Percentiles rank a stretch among this genome's conserved stretches.
Evolutionary conservation across 768 basidiomycete genomes (phyloP).

Genomic region (Mycena rebaudengoi): DNA sequence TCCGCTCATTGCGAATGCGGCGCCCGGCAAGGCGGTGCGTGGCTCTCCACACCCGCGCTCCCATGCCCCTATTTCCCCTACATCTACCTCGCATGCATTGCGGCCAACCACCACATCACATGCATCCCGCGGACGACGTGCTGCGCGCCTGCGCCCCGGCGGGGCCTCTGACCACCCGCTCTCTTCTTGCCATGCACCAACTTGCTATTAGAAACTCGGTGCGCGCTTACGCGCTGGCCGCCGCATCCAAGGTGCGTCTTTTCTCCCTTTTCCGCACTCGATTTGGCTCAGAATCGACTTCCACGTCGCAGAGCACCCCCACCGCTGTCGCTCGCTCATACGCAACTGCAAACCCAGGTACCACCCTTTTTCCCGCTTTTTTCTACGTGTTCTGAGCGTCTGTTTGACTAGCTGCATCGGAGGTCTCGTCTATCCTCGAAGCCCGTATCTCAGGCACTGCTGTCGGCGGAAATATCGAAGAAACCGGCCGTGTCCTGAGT

Average conservation of each 20-base stretch:
- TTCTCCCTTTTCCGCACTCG: constrained; percentile 30
- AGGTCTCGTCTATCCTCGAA: constrained; percentile 99
- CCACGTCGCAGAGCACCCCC: constrained; percentile 51
- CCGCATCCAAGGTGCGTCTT: constrained; percentile 65
- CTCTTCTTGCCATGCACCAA: constrained; percentile 73
- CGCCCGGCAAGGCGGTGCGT: no score
- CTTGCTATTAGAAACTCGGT: constrained; percentile 86
- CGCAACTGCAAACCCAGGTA: constrained; percentile 98
- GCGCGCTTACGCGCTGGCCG: constrained; percentile 79
- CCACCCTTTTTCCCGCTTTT: constrained; percentile 39
- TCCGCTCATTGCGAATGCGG: no score
- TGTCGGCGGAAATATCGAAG: constrained; percentile 94
- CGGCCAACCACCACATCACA: no score
- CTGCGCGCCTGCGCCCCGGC: no score
- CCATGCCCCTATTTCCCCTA: no score
- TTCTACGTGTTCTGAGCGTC: constrained; percentile 30
- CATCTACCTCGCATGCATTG: no score
- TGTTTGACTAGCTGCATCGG: constrained; percentile 82
- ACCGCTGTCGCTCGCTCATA: constrained; percentile 80
- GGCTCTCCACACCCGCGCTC: no score
- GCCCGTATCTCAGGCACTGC: constrained; percentile 94
- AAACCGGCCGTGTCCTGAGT: constrained; percentile 99
- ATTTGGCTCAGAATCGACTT: constrained; percentile 27
- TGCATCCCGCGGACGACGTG: no score
- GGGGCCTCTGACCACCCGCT: no score